Evolutionary conservation across 495 filamentous ascomycete genomes (phyloP), one percentile per base, ranked within the genome.

Genomic region (Saxophila tyrrhenica): DNA sequence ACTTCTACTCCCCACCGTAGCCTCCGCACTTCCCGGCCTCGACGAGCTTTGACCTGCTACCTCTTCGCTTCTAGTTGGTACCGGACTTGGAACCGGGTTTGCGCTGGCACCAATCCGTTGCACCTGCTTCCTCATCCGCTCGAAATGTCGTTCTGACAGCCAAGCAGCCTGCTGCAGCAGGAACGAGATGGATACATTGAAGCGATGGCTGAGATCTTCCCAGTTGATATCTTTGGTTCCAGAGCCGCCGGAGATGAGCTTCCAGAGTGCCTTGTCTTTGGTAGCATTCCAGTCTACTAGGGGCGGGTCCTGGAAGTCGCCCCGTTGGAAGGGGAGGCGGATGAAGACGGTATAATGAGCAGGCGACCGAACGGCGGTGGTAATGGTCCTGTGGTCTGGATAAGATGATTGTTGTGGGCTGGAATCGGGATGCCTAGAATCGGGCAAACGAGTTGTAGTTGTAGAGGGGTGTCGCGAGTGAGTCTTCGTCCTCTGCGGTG

Each of bases 91-190:
- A n/a, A n/a, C n/a, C n/a, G n/a, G n/a, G n/a, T n/a, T n/a, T n/a
- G 21, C 51, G 9, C 51, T 39, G 7, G 39, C 39, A 72, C 23
- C 78, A 75, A 85, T 82, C 69, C 83, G 91, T 48, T 83, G 78
- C 78, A 98, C 89, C 70, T 96, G 90, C 7, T 87, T 88, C 59
- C 86, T 80, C 35, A 95, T 85, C 65, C 95, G 85, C 0, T 84
- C 84, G 7, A 94, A 74, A 68, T 97, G 88, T 42, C 85, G 80
- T 69, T 98, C 89, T 62, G 94, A 94, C 1, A 96, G 81, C 84
- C 89, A 96, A 70, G 87, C 87, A 56, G 87, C 88, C 67, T 97
- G 88, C 66, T 96, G 90, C 3, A 95, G 80, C 8, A 98, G 73
- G 65, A 97, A 98, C 22, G 89, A 77, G 23, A 89, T 78, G 13